A percentile compares a stretch with the other conserved stretches of the same genome.
These are phyloP conservation scores for Yamadazyma endophytica DNA, from an alignment of 805 yeast species.

Conservation along the genomic window DNA sequence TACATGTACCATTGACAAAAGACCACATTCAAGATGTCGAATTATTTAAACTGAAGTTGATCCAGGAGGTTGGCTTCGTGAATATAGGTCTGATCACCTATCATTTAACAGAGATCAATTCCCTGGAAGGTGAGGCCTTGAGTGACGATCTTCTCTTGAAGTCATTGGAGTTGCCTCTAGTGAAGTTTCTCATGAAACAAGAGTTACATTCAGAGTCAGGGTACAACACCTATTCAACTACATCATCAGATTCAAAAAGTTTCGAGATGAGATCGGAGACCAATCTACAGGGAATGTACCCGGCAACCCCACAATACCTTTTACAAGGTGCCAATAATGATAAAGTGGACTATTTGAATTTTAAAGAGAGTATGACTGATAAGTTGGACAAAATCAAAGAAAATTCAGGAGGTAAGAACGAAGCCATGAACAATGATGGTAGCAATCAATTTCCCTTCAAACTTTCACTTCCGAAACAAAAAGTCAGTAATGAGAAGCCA, in stretches of 20 bases:
- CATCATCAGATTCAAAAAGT: conserved; percentile 54
- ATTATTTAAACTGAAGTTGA: conserved; percentile 37
- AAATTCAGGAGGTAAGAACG: conserved; percentile 1
- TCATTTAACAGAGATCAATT: conserved; percentile 67
- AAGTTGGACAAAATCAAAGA: conserved; percentile 15
- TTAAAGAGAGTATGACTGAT: conserved; percentile 37
- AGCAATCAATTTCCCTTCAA: conserved; percentile 7
- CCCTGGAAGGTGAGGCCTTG: conserved; percentile 53
- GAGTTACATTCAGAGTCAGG: conserved; percentile 29
- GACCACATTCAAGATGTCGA: conserved; percentile 18
- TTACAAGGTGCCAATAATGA: conserved; percentile 39
- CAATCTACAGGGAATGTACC: conserved; percentile 41
- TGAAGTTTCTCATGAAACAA: conserved; percentile 33
- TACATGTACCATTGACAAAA: conserved; percentile 34
- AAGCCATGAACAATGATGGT: not conserved
- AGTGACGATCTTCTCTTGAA: conserved; percentile 40
- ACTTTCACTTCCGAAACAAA: conserved; percentile 9
- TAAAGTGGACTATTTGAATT: conserved; percentile 51
- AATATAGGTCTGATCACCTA: conserved; percentile 32
- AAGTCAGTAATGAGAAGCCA: conserved; percentile 4
- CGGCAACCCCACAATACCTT: conserved; percentile 67
- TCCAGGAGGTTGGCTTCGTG: conserved; percentile 32
- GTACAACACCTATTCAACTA: conserved; percentile 38
- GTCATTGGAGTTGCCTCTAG: conserved; percentile 25
- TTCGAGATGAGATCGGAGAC: conserved; percentile 43